Conservation (phyloP, 169 alveolate species). For the Eimeria falciformis region DNA sequence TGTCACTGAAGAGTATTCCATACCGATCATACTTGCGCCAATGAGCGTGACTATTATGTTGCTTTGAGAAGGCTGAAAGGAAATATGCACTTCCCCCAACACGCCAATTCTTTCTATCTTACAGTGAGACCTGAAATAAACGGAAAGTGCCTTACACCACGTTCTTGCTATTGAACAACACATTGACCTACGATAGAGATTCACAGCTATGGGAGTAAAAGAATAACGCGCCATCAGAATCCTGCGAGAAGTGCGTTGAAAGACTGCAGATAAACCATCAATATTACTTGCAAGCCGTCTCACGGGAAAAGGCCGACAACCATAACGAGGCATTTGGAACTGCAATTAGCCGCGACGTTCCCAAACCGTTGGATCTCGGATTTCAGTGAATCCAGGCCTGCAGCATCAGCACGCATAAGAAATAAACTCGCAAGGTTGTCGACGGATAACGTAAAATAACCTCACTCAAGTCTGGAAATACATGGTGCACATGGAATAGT, state of each 20-base stretch:
- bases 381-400: constrained; percentile 44
- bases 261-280: neutral
- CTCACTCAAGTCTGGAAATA: constrained; percentile 38
- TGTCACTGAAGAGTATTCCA: neutral
- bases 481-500: constrained; percentile 27
- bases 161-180: neutral
- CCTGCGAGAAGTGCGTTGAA: neutral
- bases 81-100: neutral
- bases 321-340: constrained; percentile 50
- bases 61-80: constrained; percentile 72
- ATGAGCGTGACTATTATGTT: constrained; percentile 45
- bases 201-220: constrained; percentile 66
- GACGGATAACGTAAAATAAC: neutral
- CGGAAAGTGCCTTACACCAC: neutral
- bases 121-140: constrained; percentile 62
- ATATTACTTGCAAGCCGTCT: neutral
- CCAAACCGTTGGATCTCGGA: constrained; percentile 33
- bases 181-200: constrained; percentile 45
- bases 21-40: constrained; percentile 68
- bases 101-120: neutral
- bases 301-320: constrained; percentile 57
- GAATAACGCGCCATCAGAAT: constrained; percentile 75
- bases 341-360: constrained; percentile 22
- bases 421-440: neutral
- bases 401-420: neutral